Evolutionary conservation across 169 alveolate genomes (phyloP).

Genomic region (Babesia microti): DNA sequence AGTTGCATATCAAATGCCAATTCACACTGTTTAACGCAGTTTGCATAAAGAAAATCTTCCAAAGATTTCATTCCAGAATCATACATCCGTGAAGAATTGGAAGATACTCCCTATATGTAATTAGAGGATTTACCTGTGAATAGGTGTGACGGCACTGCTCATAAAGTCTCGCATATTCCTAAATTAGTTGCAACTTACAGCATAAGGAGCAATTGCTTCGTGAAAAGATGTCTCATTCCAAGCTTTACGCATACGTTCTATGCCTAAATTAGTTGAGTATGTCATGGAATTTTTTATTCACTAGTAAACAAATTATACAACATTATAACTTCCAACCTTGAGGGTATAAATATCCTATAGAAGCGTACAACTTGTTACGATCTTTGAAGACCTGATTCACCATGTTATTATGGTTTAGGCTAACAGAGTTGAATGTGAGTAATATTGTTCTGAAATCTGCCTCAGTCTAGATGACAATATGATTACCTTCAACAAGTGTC

Average conservation of each 20-base stretch:
- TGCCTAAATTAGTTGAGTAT: too few species aligned
- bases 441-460: conserved; percentile 73
- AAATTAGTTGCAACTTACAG: too few species aligned
- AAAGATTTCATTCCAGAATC: conserved; percentile 51
- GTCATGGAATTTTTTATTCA: too few species aligned
- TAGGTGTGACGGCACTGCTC: conserved; percentile 1
- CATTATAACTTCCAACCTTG: conserved; percentile 62
- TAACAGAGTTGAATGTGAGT: conserved; percentile 62
- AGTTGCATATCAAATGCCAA: conserved; percentile 91
- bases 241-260: conserved; percentile 76
- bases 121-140: neutral
- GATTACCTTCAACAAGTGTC: conserved; percentile 66
- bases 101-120: neutral
- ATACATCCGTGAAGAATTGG: conserved; percentile 9
- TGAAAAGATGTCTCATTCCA: conserved; percentile 79
- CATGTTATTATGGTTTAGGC: conserved; percentile 23
- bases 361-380: conserved; percentile 75
- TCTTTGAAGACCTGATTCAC: conserved; percentile 51
- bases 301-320: too few species aligned
- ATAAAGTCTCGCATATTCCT: too few species aligned
- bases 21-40: conserved; percentile 84
- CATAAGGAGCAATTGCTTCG: conserved; percentile 77
- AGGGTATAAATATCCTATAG: conserved; percentile 81
- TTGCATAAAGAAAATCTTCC: conserved; percentile 92
- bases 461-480: conserved; percentile 38